Base-by-base conservation (phyloP, 805 yeast species). In the Sugiyamaella smithiae region DNA sequence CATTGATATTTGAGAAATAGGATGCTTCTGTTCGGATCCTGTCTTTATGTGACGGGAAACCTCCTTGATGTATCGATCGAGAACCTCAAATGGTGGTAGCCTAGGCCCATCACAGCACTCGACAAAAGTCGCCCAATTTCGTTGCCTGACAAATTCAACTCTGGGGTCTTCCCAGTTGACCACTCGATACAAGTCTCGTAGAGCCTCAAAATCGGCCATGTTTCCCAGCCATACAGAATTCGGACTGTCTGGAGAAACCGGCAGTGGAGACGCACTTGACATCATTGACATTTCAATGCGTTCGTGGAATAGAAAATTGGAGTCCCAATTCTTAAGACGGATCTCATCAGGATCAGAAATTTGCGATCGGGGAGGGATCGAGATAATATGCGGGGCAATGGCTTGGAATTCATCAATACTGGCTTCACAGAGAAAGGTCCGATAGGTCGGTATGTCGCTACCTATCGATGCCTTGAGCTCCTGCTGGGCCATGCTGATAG, bases 161-260 rank as follows among this genome's bases (percentile, higher is more conserved):
- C 29, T 41, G 26, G 48, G 23, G 32, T 35, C 28, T 32, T 36
- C 19, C 33, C 35, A 14, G 6, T 32, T 40, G 26, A 31, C 43
- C n/a, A 22, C n/a, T 19, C 37, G 29, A 20, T 41, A 41, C 33
- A 36, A 25, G 25, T 56, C 56, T 8, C 48, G 46, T 38, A 48
- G 57, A 22, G 51, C 63, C 62, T 37, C 66, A 63, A 71, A 50
- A 66, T 90, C 96, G 55, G 86, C 80, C 1, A 81, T 70, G 60
- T 90, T 91, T 1, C 98, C 98, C 45, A 84, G 73, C 90, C 91
- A 90, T 4, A 89, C 77, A 43, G 77, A 72, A 7, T 62, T 53
- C 8, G 11, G 12, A 3, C 36, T 42, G 14, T 29, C 49, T 4
- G 14, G 16, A n/a, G 29, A 14, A 9, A 23, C 45, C 6, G 48